These are phyloP conservation scores for Rosellinia necatrix DNA, from an alignment of 2,329 filamentous ascomycete species.

Conservation along the genomic window DNA sequence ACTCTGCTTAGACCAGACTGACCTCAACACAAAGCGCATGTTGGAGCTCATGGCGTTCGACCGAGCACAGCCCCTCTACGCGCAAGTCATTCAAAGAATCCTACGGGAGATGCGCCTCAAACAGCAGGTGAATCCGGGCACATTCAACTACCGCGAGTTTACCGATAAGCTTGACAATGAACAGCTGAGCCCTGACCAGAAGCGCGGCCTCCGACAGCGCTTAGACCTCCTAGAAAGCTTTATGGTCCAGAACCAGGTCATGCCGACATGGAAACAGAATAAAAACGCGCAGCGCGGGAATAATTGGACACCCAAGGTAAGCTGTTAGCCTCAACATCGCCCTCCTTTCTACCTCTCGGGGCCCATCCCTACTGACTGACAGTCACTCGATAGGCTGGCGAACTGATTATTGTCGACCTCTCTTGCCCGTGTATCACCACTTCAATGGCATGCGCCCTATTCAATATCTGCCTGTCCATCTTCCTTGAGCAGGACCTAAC, in stretches of 20 bases:
- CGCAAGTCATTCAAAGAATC: constrained; percentile 59
- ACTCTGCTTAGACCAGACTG: constrained; percentile 54
- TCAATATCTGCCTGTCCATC: constrained; percentile 71
- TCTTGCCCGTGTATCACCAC: constrained; percentile 72
- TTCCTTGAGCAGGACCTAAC: constrained; percentile 68
- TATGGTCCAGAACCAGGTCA: constrained; percentile 46
- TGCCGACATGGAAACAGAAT: background rate
- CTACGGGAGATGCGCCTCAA: constrained; percentile 58
- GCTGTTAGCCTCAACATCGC: background rate
- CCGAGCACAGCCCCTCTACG: constrained; percentile 58
- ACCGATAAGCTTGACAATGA: constrained; percentile 42
- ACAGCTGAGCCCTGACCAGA: constrained; percentile 54
- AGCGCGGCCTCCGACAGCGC: constrained; percentile 60
- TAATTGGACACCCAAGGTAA: constrained; percentile 38
- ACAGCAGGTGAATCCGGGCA: constrained; percentile 43
- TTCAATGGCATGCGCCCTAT: constrained; percentile 70
- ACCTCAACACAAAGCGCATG: constrained; percentile 64
- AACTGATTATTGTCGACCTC: constrained; percentile 71
- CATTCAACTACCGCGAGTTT: constrained; percentile 59
- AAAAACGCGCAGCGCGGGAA: constrained; percentile 28
- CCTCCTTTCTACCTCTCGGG: background rate
- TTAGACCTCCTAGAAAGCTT: constrained; percentile 69
- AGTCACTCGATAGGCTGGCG: constrained; percentile 45
- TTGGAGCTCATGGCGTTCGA: constrained; percentile 63
- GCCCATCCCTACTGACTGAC: background rate